Conservation (phyloP, 768 basidiomycete species). For the Mycena latifolia region DNA sequence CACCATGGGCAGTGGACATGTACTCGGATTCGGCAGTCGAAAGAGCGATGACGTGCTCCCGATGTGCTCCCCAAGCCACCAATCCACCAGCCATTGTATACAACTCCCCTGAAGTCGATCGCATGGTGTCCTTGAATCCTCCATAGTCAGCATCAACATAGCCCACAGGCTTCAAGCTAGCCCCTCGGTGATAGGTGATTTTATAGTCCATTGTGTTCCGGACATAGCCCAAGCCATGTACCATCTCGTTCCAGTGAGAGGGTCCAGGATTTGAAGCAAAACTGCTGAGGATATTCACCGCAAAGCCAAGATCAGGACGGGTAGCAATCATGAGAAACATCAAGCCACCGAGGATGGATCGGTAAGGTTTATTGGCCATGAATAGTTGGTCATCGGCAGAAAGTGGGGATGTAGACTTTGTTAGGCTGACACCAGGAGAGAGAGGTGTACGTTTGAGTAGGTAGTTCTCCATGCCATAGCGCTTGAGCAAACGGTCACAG, state of each 20-base stretch:
- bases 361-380: conserved; percentile 33
- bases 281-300: not conserved
- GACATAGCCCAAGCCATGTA: conserved; percentile 45
- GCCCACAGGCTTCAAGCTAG: not conserved
- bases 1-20: not conserved
- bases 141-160: conserved; percentile 7
- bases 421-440: not conserved
- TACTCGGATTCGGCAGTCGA: conserved; percentile 8
- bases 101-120: conserved; percentile 14
- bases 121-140: not conserved
- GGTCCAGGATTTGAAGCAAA: conserved; percentile 34
- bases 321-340: conserved; percentile 34
- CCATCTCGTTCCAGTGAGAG: conserved; percentile 43
- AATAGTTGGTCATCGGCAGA: not conserved
- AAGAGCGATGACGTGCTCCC: not conserved
- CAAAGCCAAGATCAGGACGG: conserved; percentile 27
- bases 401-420: not conserved
- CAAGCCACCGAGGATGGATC: conserved; percentile 16
- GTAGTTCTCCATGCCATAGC: conserved; percentile 30
- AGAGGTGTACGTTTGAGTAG: conserved; percentile 5
- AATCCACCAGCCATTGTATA: not conserved
- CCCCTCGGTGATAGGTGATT: conserved; percentile 36
- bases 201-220: conserved; percentile 39
- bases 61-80: not conserved
- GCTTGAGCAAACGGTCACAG: conserved; percentile 40